Base-by-base conservation (phyloP, 2,329 filamentous ascomycete species). In the Fusarium caatingaense region DNA sequence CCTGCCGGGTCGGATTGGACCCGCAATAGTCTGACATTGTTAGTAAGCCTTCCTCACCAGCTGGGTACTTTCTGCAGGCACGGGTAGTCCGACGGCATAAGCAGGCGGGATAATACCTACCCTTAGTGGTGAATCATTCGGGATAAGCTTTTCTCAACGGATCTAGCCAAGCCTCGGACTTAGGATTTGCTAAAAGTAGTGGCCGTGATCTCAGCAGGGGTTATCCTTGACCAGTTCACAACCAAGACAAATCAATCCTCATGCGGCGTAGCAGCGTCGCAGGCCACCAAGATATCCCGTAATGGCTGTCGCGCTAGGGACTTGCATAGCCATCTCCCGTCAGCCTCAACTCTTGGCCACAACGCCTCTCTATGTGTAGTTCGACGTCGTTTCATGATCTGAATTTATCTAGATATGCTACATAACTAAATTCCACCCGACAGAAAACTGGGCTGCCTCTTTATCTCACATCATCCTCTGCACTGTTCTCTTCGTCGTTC, bases 151-250 rank as follows among this genome's bases (percentile, higher is more conserved):
- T 53, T 42, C 13, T 16, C 9, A 13, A 15, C 10, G 7, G n/a
- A 56, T 56, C 53, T 56, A 48, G 30, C 53, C 53, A 56, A 56
- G 53, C 13, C 42, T 47, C 23, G 23, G 47, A 30, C 30, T 48
- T n/a, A 23, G 15, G 5, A 46, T 23, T 15, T 40, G 7, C 42
- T 48, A 40, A 40, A 40, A 48, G 30, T 48, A 47, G 53, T 56
- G 53, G 21, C 42, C 53, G 42, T 28, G 30, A 23, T 40, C 30
- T 28, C 5, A 23, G 13, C 42, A 56, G 42, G 53, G 53, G 53
- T 56, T 10, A 23, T 23, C 10, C 42, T 47, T 53, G 49, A 21
- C 23, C 23, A 25, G 23, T 25, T 25, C 23, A 25, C 23, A 7
- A 25, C 23, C 23, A 25, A 25, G 23, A 25, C 47, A 20, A 27